Evolutionary conservation across 768 basidiomycete species (phyloP).

Genomic region (Tulasnella sp.): DNA sequence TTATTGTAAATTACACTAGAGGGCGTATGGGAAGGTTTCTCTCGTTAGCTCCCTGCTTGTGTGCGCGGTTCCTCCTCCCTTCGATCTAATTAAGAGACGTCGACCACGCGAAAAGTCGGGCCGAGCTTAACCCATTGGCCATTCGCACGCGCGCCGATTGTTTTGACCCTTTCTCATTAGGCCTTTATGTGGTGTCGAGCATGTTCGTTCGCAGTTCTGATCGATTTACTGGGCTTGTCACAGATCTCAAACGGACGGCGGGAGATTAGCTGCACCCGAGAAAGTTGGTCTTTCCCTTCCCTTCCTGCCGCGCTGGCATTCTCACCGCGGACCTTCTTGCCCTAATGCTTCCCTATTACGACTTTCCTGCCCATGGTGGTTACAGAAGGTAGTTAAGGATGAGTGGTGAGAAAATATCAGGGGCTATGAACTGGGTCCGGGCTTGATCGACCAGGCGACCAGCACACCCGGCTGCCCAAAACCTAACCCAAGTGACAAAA

Average conservation of each 20-base stretch:
- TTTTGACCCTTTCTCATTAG: no score
- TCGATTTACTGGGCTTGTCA: no score
- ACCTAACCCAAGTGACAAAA: no score
- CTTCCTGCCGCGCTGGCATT: no score
- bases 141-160: neutral
- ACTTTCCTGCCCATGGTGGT: neutral
- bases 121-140: neutral
- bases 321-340: neutral
- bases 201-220: no score
- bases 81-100: neutral
- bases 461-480: neutral
- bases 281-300: no score
- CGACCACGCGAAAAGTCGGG: neutral
- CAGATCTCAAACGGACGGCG: no score
- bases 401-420: neutral
- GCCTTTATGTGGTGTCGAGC: no score
- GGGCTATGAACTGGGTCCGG: neutral
- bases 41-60: neutral
- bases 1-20: neutral
- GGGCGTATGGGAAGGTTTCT: neutral
- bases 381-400: neutral
- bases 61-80: neutral
- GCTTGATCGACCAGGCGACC: neutral
- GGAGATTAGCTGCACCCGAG: no score
- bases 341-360: neutral